Evolutionary conservation across 768 basidiomycete genomes (phyloP), one percentile per base, ranked within the genome.

Genomic region (Rhizopogon vinicolor): DNA sequence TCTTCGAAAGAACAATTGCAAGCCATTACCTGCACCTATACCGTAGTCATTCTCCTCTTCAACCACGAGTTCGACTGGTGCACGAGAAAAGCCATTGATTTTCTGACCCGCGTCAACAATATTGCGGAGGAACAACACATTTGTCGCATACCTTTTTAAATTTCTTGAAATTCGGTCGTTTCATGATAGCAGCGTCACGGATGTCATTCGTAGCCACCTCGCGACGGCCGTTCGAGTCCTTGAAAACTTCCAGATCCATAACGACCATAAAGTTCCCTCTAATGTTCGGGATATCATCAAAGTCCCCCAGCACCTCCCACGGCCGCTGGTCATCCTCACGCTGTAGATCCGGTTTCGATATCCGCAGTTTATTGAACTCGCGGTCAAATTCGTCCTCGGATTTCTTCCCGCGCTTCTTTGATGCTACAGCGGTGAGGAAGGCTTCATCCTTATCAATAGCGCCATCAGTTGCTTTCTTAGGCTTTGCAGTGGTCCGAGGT

Each of bases 231-330:
- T 53, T 53, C 16, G 63, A 60, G 43, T 67, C 62, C 56, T 72
- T 75, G 63, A 72, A 77, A 9, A 86, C 73, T 31, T 85, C 83
- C 74, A 88, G 71, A 56, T 88, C 85, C 31, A 87, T 70, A 29
- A 90, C 79, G 3, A 87, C 81, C 89, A 91, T 90, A 58, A 91
- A 91, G 63, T 91, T 91, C 0, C 89, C 89, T 44, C 85, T 67
- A 39, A 91, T 41, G 54, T 78, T 78, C 3, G 68, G 69, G 49
- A 86, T 80, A 55, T 87, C 82, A 22, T 80, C 85, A 65, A 89
- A 86, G 40, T 85, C 83, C 25, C 81, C 85, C 42, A 89, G 63
- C 12, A 85, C 65, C 2, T 73, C 76, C 85, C 85, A 87, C 44
- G 79, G 76, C 42, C 78, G 69, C 44, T 79, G 79, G 33, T 71